Evolutionary conservation across 1,284 basidiomycete genomes (phyloP), one percentile per base, ranked within the genome.

Genomic region (Apiotrichum gracile): DNA sequence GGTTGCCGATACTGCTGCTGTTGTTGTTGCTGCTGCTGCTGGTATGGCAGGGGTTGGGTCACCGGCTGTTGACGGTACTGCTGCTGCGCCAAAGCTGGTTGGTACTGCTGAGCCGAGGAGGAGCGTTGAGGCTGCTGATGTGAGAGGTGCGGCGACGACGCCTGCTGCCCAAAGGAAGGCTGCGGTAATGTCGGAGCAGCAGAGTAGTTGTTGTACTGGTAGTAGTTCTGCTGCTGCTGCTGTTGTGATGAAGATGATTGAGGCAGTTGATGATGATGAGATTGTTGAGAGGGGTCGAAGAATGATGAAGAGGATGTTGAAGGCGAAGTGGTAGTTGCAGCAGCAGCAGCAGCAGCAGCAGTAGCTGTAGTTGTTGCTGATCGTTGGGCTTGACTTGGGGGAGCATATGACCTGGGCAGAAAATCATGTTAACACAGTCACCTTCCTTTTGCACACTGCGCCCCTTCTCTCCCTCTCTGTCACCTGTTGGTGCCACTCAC

Each of bases 181-280:
- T n/a, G n/a, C n/a, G 45, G 33, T 14, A 34, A 25, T 8, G 45
- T 25, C 21, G 17, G 34, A 25, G 24, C n/a, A n/a, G n/a, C n/a
- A n/a, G n/a, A n/a, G n/a, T n/a, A n/a, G n/a, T n/a, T n/a, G n/a
- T n/a, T n/a, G n/a, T 26, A 17, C 47, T 53, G 51, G 31, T 53
- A 47, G 24, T 49, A 45, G 31, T 52, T 50, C 35, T 51, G 54
- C 38, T 52, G 50, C 10, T 52, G 41, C 17, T 55, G 54, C 34
- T 48, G 54, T 33, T 56, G 49, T 6, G 31, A 31, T 31, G 31
- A 31, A 31, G 31, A 31, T 13, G 31, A 4, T 31, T 10, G 12
- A 10, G 31, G 31, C 31, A 13, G 31, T 31, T 14, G 31, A 31
- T 31, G n/a, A 31, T 46, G 45, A 13, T 46, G 45, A n/a, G 31